These are phyloP conservation scores for Corylus avellana DNA, from an alignment of 306 rosid genomes.

Conservation along the genomic window DNA sequence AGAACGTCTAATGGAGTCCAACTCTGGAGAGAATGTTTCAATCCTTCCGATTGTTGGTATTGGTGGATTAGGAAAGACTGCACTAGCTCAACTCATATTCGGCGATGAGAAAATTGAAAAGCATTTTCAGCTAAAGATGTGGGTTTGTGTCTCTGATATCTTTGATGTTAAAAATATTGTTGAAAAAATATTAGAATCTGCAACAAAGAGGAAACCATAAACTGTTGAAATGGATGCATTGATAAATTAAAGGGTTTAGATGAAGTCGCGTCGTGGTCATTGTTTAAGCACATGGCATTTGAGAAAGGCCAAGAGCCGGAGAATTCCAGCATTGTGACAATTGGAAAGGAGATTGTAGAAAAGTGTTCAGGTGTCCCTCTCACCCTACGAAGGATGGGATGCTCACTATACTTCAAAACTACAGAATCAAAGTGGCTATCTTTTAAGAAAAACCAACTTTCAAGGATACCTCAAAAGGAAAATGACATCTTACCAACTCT, in stretches of 20 bases:
- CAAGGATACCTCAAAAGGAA: no score
- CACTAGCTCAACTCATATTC: constrained; percentile 13
- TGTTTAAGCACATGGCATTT: constrained; percentile 17
- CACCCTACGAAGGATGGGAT: constrained; percentile 7
- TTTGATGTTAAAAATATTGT: not conserved
- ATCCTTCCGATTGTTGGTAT: constrained; percentile 22
- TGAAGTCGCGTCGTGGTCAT: not conserved
- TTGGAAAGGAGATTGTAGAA: not conserved
- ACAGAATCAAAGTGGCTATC: not conserved
- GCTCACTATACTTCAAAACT: not conserved
- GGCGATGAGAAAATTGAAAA: not conserved
- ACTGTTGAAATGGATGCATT: not conserved
- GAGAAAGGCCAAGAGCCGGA: not conserved
- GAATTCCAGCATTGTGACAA: not conserved
- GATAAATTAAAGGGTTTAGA: not conserved
- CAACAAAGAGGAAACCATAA: not conserved
- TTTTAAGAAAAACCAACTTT: not conserved
- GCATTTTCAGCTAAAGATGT: constrained; percentile 3
- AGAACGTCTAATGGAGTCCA: not conserved
- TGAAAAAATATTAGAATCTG: not conserved
- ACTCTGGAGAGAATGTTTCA: not conserved
- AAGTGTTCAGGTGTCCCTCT: constrained; percentile 21
- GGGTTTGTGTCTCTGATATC: not conserved
- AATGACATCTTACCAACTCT: not conserved
- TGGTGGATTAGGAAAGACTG: constrained; percentile 27